Base-by-base conservation (phyloP, 169 alveolate genomes). In the Miamiensis avidus region DNA sequence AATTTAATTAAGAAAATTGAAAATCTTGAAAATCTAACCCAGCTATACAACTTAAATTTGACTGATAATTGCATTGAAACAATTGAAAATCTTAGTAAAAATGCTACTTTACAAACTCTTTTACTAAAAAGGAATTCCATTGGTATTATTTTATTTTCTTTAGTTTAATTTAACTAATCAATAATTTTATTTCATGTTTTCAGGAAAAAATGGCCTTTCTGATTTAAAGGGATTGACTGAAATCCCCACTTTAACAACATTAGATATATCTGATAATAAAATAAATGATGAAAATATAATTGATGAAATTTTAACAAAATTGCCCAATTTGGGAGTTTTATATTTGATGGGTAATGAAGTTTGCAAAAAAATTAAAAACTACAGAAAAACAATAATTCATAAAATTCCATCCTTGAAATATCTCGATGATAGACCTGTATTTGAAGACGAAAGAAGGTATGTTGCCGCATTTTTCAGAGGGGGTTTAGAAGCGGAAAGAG, bases 381-480 rank as follows among this genome's bases (percentile, higher is more conserved):
- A 96, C 87, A 83, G 98, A 83, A 96, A 96, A 89, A 91, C 96
- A 29, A 78, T 96, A 29, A 95, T 96, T 31, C 93, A 92, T n/a
- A 89, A 85, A 76, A 85, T 97, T 31, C 95, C 95, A 28, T 89
- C 89, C 34, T 89, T 97, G 75, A 93, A 92, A 85, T 97, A 91
- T 87, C 89, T 97, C 31, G 99, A 97, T 85, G 98, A 97, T 82
- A 89, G 97, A 74, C 99, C 99, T 16, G 95, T 97, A 31, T 95
- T 96, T 82, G 95, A 90, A 28, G 97, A 94, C 79, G 99, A 97
- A 78, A 93, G 96, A 90, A 91, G 96, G 84, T 95, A 92, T 76
- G 98, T 98, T n/a, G 93, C 94, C 64, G 98, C 99, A 0, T 97
- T 95, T 90, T 91, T 93, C 26, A 90, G 89, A 78, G 98, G 99